A percentile compares a stretch with the other conserved stretches of the same genome.
Evolutionary conservation across 495 filamentous ascomycete species (phyloP).

Genomic region (Penicillium flavigenum): DNA sequence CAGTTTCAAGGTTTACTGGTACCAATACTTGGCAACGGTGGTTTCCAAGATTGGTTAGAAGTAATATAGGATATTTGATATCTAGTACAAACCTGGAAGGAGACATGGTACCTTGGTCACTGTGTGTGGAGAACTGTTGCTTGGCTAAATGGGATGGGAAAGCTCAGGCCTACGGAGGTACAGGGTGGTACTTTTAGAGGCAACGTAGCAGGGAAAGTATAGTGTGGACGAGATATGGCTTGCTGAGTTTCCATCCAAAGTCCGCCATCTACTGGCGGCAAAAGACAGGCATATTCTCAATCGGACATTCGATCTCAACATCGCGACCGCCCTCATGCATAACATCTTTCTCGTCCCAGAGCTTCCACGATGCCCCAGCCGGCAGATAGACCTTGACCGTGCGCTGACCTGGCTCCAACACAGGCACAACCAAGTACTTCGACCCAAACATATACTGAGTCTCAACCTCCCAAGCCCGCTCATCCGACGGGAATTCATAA

Average conservation of each 20-base stretch:
- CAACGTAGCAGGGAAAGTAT: neutral
- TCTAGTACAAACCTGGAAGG: slow-evolving; percentile 9
- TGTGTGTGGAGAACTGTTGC: no score
- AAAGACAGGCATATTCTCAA: slow-evolving; percentile 54
- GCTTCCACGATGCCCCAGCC: slow-evolving; percentile 43
- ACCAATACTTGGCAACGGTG: neutral
- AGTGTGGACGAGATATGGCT: neutral
- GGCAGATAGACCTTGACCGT: slow-evolving; percentile 49
- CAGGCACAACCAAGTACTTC: slow-evolving; percentile 53
- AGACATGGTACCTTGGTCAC: neutral
- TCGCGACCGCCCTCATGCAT: slow-evolving; percentile 36
- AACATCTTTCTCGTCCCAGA: slow-evolving; percentile 28
- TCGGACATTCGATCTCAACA: slow-evolving; percentile 46
- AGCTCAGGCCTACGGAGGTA: neutral
- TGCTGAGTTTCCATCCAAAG: neutral
- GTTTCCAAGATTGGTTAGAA: neutral
- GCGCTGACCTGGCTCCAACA: slow-evolving; percentile 44
- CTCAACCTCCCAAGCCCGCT: slow-evolving; percentile 48
- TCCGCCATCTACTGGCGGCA: slow-evolving; percentile 14
- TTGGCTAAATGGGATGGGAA: neutral
- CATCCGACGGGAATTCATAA: slow-evolving; percentile 55
- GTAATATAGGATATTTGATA: neutral
- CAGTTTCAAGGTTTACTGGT: neutral
- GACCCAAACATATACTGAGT: slow-evolving; percentile 56
- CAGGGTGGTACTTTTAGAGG: neutral